Base-by-base conservation (phyloP, 441 rosid species). In the Jatropha multifida region DNA sequence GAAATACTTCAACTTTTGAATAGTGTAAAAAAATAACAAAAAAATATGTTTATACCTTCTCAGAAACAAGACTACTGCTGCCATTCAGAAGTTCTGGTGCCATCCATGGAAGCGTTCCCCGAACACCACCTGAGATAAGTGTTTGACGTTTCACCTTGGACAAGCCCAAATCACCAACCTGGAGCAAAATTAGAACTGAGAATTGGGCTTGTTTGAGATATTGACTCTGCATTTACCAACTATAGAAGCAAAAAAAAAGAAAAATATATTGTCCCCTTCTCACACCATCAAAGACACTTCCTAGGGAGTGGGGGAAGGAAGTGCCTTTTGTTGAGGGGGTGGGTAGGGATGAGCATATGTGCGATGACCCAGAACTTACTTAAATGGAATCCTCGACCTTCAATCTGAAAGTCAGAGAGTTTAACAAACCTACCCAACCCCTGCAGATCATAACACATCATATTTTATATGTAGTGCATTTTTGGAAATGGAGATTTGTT, bases 51-150 rank as follows among this genome's bases (percentile, higher is more conserved):
- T 80, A 68, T 65, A 88, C 92, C 91, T 88, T 90, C 68, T 90
- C 92, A 0, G 92, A 87, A 42, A 88, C 94, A 42, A 87, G 89
- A 72, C 84, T 90, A 74, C 91, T 90, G 85, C 90, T 80, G 54
- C 94, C 94, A 71, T 87, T 87, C 62, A 87, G 81, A 76, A 90
- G 88, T 79, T 89, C 91, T 0, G 91, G 93, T 54, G 91, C 93
- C 93, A 89, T 89, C 93, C 93, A 89, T 14, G 89, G 94, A 76
- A 87, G 90, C 11, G 91, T 90, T 82, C 94, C 94, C 51, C 89
- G 82, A n/a, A 88, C 91, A 55, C 92, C 92, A 7, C 94, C 92
- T 23, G 92, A 87, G 78, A 90, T 86, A 20, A 88, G 86, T 1
- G 92, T 90, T 67, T 87, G 91, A 69, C 92, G 86, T 82, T 90